Evolutionary conservation across 1,284 basidiomycete genomes (phyloP), one percentile per base, ranked within the genome.

Genomic region (Coniophora puteana): DNA sequence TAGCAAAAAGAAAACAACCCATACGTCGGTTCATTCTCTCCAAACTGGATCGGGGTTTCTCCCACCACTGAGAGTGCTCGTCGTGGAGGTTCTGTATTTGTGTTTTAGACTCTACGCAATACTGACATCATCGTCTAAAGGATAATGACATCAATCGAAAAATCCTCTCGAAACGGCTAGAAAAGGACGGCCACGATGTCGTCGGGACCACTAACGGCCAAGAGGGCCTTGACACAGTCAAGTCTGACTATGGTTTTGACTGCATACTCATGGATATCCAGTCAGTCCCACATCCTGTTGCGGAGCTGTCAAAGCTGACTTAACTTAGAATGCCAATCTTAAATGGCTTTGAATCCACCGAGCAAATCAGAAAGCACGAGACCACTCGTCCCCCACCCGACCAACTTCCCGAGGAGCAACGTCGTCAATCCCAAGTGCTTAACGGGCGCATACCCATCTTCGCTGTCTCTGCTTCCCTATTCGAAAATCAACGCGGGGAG

Each of bases 191-290:
- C 0, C 86, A 91, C 53, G 67, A 57, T 10, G 82, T 89, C 2
- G 66, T 82, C 18, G 75, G 76, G 34, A 81, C 81, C 0, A 81
- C 77, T 4, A 89, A 92, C 51, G 89, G 89, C 5, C 85, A 87
- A 60, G 86, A 91, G 55, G 83, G 79, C 0, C 67, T 89, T 2
- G 79, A 86, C 31, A 69, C 69, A 44, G 67, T 91, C 23, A 58
- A 72, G 41, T 52, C 59, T 0, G 85, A 91, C 56, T 68, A 71
- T 24, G 69, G 77, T 13, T 87, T 86, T 46, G 89, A 93, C 57
- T 78, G 74, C 36, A 70, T 92, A 14, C 67, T 93, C 40, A 92
- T 92, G 89, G 89, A 92, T 59, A 80, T 92, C 24, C 86, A 89
- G 84, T 86, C 49, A 48, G 80, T 69, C 10, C 32, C 4, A 27